Percentiles rank a stretch among this genome's conserved stretches.
phyloP scores from a whole-genome alignment of 495 filamentous ascomycete genomes.

The Daldinia vernicosa region DNA sequence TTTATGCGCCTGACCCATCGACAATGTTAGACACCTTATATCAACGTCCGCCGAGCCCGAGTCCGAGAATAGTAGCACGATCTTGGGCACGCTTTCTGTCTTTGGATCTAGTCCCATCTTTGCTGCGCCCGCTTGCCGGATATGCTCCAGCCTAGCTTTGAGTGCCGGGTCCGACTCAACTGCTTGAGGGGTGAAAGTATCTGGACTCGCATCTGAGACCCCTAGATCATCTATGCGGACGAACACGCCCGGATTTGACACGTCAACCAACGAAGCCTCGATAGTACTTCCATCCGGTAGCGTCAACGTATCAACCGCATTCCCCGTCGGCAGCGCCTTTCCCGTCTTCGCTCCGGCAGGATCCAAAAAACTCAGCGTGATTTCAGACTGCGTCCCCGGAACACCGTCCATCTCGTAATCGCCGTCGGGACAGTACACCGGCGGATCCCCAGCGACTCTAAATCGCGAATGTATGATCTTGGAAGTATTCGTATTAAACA shows the following conservation, averaged over 20 bases:
- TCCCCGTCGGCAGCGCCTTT: conserved; percentile 70
- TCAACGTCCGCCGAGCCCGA: conserved; percentile 42
- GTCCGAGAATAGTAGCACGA: conserved; percentile 65
- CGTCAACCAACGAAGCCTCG: conserved; percentile 60
- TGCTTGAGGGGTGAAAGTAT: conserved; percentile 61
- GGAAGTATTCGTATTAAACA: conserved; percentile 61
- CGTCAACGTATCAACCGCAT: conserved; percentile 61
- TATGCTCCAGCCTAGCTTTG: conserved; percentile 64
- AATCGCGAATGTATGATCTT: conserved; percentile 60
- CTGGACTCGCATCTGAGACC: conserved; percentile 38
- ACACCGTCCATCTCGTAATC: conserved; percentile 75
- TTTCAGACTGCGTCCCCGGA: conserved; percentile 62
- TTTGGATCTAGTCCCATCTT: conserved; percentile 70
- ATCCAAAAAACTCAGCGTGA: conserved; percentile 69
- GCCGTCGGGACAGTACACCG: conserved; percentile 51
- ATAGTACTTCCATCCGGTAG: conserved; percentile 65
- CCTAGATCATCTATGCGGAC: conserved; percentile 63
- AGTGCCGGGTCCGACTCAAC: conserved; percentile 59
- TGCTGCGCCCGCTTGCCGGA: conserved; percentile 66
- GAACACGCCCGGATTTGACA: conserved; percentile 74
- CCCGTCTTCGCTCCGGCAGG: conserved; percentile 76
- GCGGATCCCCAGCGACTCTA: conserved; percentile 57
- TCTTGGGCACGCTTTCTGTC: conserved; percentile 71
- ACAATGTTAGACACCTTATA: conserved; percentile 58
- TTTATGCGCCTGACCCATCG: conserved; percentile 69